Conservation (phyloP, 352 stramenopile genomes). For the Phytophthora agathidicida region DNA sequence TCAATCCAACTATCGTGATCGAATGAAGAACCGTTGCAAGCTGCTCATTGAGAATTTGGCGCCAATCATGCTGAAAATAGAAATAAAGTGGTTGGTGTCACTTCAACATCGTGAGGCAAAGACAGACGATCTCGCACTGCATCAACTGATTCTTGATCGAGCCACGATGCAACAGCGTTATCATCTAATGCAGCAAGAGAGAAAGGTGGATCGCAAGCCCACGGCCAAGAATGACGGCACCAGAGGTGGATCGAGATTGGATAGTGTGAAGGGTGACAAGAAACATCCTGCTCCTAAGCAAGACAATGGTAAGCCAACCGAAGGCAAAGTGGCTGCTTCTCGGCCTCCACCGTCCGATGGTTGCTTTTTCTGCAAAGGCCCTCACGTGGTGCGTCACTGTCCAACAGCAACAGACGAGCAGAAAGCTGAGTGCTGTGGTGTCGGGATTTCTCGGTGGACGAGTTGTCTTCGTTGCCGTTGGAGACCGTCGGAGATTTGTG, state of each 20-base stretch:
- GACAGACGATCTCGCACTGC: constrained; percentile 7
- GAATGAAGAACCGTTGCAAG: constrained; percentile 18
- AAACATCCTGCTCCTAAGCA: not conserved
- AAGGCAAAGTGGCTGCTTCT: too few species aligned
- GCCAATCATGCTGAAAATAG: constrained; percentile 8
- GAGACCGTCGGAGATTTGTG: too few species aligned
- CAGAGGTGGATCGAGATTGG: too few species aligned
- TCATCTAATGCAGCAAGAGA: constrained; percentile 7
- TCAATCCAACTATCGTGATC: constrained; percentile 14
- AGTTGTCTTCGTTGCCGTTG: too few species aligned
- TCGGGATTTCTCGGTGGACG: too few species aligned
- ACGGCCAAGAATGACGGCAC: too few species aligned
- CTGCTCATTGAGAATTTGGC: constrained; percentile 3
- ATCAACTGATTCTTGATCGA: constrained; percentile 7
- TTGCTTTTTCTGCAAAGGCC: constrained; percentile 8
- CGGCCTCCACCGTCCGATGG: constrained; percentile 1
- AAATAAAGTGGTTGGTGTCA: constrained; percentile 4
- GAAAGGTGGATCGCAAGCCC: not conserved
- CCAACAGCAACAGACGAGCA: constrained; percentile 11
- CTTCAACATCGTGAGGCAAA: constrained; percentile 6
- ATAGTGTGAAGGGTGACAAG: not conserved
- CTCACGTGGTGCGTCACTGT: constrained; percentile 10
- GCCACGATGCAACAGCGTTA: constrained; percentile 14
- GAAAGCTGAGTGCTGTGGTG: too few species aligned
- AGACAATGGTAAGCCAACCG: not conserved